phyloP scores from a whole-genome alignment of 2,329 filamentous ascomycete genomes.

The Rhexocercosporidium sp. region DNA sequence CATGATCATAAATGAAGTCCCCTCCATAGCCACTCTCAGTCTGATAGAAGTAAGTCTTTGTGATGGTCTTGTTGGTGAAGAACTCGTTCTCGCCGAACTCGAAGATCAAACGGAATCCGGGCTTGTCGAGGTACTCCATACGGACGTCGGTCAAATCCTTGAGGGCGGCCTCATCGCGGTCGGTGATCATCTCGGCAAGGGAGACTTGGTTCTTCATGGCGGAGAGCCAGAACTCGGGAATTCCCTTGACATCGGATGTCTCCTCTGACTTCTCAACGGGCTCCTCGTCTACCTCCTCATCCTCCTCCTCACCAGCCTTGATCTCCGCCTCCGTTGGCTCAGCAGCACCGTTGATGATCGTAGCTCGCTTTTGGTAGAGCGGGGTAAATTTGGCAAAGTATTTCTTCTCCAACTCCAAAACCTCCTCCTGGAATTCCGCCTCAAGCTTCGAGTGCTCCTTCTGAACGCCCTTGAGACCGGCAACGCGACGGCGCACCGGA shows the following conservation, averaged over 20 bases:
- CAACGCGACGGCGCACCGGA: conserved; percentile 88
- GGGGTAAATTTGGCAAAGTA: conserved; percentile 99
- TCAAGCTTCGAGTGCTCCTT: conserved; percentile 99
- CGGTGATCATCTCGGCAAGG: conserved; percentile 97
- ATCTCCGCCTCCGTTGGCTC: conserved; percentile 91
- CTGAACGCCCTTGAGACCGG: conserved; percentile 96
- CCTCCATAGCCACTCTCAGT: conserved; percentile 98
- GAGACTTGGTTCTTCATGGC: conserved; percentile 99
- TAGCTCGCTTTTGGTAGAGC: conserved; percentile 91
- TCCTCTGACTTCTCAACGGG: conserved; percentile 56
- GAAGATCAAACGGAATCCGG: conserved; percentile 97
- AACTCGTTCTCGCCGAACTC: conserved; percentile 95
- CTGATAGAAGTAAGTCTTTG: conserved; percentile 99
- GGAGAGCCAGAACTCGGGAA: conserved; percentile 99
- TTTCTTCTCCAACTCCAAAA: conserved; percentile 98
- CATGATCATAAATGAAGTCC: conserved; percentile 99
- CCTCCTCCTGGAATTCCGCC: conserved; percentile 97
- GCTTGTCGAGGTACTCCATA: conserved; percentile 99
- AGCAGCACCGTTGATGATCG: conserved; percentile 84
- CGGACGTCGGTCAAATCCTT: conserved; percentile 91
- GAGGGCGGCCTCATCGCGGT: conserved; percentile 92
- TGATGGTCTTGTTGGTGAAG: conserved; percentile 96
- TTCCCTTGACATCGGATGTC: conserved; percentile 68
- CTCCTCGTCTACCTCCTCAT: conserved; percentile 59
- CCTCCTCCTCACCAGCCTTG: conserved; percentile 81